A percentile compares a stretch with the other conserved stretches of the same genome.
phyloP scores from a whole-genome alignment of 257 asterid genomes.

The Leptodermis oblonga region DNA sequence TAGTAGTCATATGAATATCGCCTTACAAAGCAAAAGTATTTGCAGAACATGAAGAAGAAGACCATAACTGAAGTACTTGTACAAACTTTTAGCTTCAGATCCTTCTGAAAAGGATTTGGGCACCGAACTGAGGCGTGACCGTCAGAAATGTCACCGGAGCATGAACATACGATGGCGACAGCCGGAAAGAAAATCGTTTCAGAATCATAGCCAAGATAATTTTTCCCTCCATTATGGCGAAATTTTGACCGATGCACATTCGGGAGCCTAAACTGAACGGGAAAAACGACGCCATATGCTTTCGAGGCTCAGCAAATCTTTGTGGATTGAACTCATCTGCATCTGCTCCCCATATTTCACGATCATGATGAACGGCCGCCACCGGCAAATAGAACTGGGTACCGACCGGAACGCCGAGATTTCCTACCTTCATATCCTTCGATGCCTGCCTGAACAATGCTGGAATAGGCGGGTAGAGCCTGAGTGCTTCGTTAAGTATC shows the following conservation, averaged over 20 bases:
- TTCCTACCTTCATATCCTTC: slow-evolving; percentile 44
- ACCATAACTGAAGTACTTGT: no score
- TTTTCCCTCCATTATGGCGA: slow-evolving; percentile 34
- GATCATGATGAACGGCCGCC: slow-evolving; percentile 54
- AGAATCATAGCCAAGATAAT: slow-evolving; percentile 31
- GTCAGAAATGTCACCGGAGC: slow-evolving; percentile 16
- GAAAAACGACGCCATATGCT: slow-evolving; percentile 30
- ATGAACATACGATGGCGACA: slow-evolving; percentile 37
- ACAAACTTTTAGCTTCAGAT: not conserved
- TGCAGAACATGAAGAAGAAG: no score
- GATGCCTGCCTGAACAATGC: slow-evolving; percentile 35
- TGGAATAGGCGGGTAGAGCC: slow-evolving; percentile 58
- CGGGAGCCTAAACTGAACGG: slow-evolving; percentile 40
- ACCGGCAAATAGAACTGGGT: slow-evolving; percentile 51
- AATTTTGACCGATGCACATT: slow-evolving; percentile 36
- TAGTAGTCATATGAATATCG: no score
- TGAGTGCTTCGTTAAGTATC: slow-evolving; percentile 56
- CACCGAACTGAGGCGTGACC: slow-evolving; percentile 7
- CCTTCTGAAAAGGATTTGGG: slow-evolving; percentile 16
- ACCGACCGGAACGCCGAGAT: slow-evolving; percentile 45
- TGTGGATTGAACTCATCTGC: slow-evolving; percentile 36
- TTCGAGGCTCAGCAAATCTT: slow-evolving; percentile 25
- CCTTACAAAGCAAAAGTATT: no score
- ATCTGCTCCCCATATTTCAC: slow-evolving; percentile 35
- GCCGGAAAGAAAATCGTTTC: slow-evolving; percentile 13